A percentile compares a stretch with the other conserved stretches of the same genome.
Conservation (phyloP, 2,329 filamentous ascomycete genomes). For the Alternaria conjuncta region DNA sequence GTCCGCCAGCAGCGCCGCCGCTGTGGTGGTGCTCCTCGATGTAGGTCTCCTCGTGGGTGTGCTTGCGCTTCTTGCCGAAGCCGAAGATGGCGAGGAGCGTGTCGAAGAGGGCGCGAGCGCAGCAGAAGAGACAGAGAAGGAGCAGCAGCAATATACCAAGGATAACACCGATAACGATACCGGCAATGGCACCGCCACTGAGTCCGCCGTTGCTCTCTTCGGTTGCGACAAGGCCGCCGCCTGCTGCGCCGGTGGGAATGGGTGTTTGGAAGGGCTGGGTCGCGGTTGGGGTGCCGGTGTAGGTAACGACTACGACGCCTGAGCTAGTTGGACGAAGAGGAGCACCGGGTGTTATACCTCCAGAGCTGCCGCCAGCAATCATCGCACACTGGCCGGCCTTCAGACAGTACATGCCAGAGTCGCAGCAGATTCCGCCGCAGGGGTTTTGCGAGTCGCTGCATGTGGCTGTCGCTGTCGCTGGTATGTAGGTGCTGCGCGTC, state of each 20-base stretch:
- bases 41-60: constrained; percentile 63
- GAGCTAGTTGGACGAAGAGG: constrained; percentile 59
- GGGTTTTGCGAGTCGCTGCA: constrained; percentile 63
- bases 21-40: constrained; percentile 68
- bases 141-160: constrained; percentile 70
- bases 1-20: constrained; percentile 63
- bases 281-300: constrained; percentile 54
- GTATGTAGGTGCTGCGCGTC: constrained; percentile 55
- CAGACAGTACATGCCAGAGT: constrained; percentile 69
- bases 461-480: constrained; percentile 28
- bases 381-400: constrained; percentile 63
- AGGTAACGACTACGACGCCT: constrained; percentile 59
- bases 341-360: constrained; percentile 57
- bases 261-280: constrained; percentile 59
- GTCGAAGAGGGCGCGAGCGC: constrained; percentile 61
- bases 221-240: constrained; percentile 43
- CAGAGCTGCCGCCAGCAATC: constrained; percentile 59
- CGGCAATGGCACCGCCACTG: constrained; percentile 76
- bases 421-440: constrained; percentile 75
- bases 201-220: constrained; percentile 52
- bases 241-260: constrained; percentile 60
- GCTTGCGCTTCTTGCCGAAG: constrained; percentile 57
- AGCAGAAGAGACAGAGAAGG: constrained; percentile 77
- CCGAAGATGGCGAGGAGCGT: constrained; percentile 67
- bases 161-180: constrained; percentile 78